Percentiles rank a stretch among this genome's conserved stretches.
phyloP scores from a whole-genome alignment of 2,329 filamentous ascomycete genomes.

The Phyllosticta paracitricarpa region DNA sequence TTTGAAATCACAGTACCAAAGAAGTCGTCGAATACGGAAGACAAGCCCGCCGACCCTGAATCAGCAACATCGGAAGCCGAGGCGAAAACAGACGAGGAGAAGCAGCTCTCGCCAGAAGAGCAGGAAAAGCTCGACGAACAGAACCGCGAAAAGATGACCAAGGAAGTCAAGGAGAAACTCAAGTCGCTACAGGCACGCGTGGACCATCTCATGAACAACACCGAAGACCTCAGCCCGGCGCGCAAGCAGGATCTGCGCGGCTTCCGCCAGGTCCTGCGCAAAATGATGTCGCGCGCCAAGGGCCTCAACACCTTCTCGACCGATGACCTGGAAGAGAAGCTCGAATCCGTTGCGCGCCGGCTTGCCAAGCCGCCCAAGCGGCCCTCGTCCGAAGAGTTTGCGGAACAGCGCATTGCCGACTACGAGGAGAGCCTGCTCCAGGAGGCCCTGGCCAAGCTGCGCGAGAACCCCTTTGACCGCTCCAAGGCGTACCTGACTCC shows the following conservation, averaged over 20 bases:
- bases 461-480: constrained; percentile 65
- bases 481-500: constrained; percentile 82
- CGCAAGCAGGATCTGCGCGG: constrained; percentile 66
- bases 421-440: constrained; percentile 51
- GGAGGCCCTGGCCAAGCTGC: constrained; percentile 45
- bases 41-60: constrained; percentile 12
- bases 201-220: constrained; percentile 48
- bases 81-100: constrained; percentile 40
- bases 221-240: constrained; percentile 50
- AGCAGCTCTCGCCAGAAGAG: constrained; percentile 31
- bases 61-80: constrained; percentile 29
- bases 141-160: constrained; percentile 18
- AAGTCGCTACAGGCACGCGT: constrained; percentile 38
- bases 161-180: constrained; percentile 12
- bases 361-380: constrained; percentile 10
- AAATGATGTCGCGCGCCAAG: constrained; percentile 48
- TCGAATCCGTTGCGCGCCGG: constrained; percentile 31
- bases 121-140: constrained; percentile 11
- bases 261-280: constrained; percentile 57
- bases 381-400: neutral
- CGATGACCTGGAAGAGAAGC: constrained; percentile 34
- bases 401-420: constrained; percentile 25
- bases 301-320: constrained; percentile 26
- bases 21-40: constrained; percentile 15
- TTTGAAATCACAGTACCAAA: constrained; percentile 11